Base-by-base conservation (phyloP, 176 grass and related monocot species). In the Chloris gayana region DNA sequence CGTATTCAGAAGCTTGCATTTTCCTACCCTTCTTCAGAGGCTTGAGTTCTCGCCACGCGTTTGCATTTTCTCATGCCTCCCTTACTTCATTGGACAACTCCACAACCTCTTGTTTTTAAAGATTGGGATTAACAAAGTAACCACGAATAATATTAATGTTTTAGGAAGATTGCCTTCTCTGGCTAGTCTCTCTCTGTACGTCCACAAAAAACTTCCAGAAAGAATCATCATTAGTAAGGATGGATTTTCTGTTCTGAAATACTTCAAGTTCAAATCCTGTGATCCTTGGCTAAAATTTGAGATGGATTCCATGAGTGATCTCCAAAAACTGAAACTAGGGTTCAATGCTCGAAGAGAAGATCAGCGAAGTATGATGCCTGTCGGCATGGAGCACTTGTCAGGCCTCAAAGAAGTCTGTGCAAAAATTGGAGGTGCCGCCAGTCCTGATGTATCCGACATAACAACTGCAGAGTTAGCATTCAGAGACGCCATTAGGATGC, bases 1-100 rank as follows among this genome's bases (percentile, higher is more conserved):
- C 1, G 10, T 2, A 42, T 73, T 73, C 14, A 51, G 41, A 42
- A 29, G 9, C 2, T 0, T 73, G 22, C 46, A 41, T 37, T 4
- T 58, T 3, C 22, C 31, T 0, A 5, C 22, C 22, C 57, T 64
- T 82, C 39, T 82, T 39, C 31, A 53, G 11, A 82, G 45, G 3
- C 70, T 82, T 54, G 59, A 82, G 15, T 22, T 53, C 2, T 10
- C 33, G 10, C 69, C 32, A 0, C 6, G 0, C 2, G 3, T 64
- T 82, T 82, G 30, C 59, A 56, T 74, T 24, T 74, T 83, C 19
- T 29, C 46, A 10, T n/a, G 24, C 17, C 33, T 65, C 9, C 70
- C 70, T 10, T 41, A 4, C 3, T 83, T 70, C 42, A 66, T 83
- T 0, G 0, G 25, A 54, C 4, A 27, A 0, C 70, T 83, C 6